Evolutionary conservation across 192 early-diverging fungal species (phyloP).

Genomic region (Phlyctochytrium bullatum): DNA sequence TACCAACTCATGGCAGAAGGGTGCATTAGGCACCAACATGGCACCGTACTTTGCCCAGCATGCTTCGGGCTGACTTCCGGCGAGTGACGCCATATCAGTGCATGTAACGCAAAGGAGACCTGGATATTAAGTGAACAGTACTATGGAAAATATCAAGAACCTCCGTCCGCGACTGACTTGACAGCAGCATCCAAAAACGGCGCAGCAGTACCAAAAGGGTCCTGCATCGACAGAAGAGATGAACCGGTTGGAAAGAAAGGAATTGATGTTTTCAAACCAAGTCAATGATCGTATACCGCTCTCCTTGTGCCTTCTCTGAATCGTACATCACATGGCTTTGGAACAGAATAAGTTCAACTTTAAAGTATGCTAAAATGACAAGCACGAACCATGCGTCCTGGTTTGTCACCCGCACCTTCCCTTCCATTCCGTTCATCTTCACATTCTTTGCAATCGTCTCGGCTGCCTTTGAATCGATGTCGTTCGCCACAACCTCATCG

Average conservation of each 20-base stretch:
- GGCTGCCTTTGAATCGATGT: conserved; percentile 86
- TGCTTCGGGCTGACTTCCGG: conserved; percentile 80
- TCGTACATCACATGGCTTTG: conserved; percentile 81
- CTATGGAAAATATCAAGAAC: conserved; percentile 24
- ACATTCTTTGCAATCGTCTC: conserved; percentile 84
- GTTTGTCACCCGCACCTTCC: too few species aligned
- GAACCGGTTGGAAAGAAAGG: background rate
- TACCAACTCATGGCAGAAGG: conserved; percentile 93
- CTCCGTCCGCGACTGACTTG: conserved; percentile 83
- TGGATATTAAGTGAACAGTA: conserved; percentile 12
- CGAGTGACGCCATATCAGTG: conserved; percentile 93
- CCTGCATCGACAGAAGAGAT: too few species aligned
- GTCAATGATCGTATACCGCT: conserved; percentile 23
- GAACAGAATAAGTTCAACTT: too few species aligned
- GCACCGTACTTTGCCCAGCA: conserved; percentile 96
- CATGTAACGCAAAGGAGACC: conserved; percentile 95
- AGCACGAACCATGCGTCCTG: too few species aligned
- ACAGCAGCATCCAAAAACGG: conserved; percentile 96
- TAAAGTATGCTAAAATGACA: too few species aligned
- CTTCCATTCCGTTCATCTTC: conserved; percentile 75
- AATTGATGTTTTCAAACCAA: background rate
- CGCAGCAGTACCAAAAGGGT: conserved; percentile 95
- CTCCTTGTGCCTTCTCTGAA: conserved; percentile 3
- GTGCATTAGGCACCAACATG: conserved; percentile 77
- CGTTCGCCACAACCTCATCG: conserved; percentile 84